These are phyloP conservation scores for Daldinia loculata DNA, from an alignment of 495 filamentous ascomycete genomes.

Conservation along the genomic window DNA sequence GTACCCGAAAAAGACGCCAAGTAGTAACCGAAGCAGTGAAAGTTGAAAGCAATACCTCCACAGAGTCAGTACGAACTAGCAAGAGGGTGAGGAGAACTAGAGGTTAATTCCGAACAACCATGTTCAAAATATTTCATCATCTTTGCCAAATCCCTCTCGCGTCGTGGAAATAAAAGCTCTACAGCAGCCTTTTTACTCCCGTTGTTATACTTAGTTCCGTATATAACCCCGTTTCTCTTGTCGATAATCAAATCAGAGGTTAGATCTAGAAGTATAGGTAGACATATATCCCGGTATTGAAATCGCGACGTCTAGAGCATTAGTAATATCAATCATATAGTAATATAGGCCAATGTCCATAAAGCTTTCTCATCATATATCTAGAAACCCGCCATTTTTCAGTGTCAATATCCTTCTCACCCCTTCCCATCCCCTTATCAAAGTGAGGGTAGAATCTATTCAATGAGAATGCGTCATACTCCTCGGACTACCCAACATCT, in stretches of 20 bases:
- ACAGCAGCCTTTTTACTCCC: neutral
- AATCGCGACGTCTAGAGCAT: no score
- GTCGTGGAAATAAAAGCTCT: neutral
- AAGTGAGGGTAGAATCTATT: neutral
- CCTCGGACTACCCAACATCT: neutral
- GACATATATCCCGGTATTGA: neutral
- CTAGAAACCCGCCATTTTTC: neutral
- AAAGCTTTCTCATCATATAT: neutral
- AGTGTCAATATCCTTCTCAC: neutral
- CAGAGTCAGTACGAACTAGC: slow-evolving; percentile 10
- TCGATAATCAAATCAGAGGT: neutral
- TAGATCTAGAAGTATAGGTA: neutral
- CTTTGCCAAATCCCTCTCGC: neutral
- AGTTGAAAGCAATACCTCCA: slow-evolving; percentile 23
- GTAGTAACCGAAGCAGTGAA: slow-evolving; percentile 29
- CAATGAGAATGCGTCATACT: no score
- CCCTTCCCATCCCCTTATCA: neutral
- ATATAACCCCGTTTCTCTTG: neutral
- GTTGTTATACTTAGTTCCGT: no score
- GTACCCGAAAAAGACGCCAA: slow-evolving; percentile 27
- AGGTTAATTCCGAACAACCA: slow-evolving; percentile 10
- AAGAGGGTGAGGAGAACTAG: slow-evolving; percentile 31
- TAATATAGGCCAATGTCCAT: neutral
- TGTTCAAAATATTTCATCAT: neutral
- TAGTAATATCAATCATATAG: neutral